Evolutionary conservation across 148 eudicot species (phyloP).

Genomic region (Chenopodium formosanum): DNA sequence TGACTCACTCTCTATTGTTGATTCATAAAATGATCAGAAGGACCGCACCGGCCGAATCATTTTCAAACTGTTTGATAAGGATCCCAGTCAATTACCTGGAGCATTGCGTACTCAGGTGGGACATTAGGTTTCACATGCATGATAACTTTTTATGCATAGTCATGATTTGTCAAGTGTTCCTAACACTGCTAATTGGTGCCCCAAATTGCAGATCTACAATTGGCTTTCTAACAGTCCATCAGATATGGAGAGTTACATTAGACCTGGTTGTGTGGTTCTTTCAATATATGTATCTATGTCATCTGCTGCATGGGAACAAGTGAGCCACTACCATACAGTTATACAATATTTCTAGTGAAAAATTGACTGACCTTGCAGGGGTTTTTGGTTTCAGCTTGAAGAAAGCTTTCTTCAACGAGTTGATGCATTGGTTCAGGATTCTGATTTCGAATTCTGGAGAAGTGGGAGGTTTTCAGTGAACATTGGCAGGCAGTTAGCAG

Average conservation of each 20-base stretch:
- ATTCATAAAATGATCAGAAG: slow-evolving; percentile 39
- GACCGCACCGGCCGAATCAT: slow-evolving; percentile 76
- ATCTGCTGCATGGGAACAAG: slow-evolving; percentile 64
- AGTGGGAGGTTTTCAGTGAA: slow-evolving; percentile 65
- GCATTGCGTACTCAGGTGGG: slow-evolving; percentile 72
- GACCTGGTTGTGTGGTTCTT: slow-evolving; percentile 88
- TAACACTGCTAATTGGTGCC: slow-evolving; percentile 17
- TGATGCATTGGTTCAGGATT: slow-evolving; percentile 43
- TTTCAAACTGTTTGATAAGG: slow-evolving; percentile 85
- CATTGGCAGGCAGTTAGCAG: slow-evolving; percentile 50
- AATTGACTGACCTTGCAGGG: slow-evolving; percentile 19
- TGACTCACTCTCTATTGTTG: slow-evolving; percentile 31
- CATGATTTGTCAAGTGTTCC: slow-evolving; percentile 7
- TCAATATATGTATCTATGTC: slow-evolving; percentile 71
- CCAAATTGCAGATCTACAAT: slow-evolving; percentile 48
- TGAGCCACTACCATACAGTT: slow-evolving; percentile 33
- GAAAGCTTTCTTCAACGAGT: slow-evolving; percentile 46
- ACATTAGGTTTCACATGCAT: neutral
- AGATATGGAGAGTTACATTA: slow-evolving; percentile 89
- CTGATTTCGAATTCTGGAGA: slow-evolving; percentile 64
- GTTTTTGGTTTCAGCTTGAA: slow-evolving; percentile 56
- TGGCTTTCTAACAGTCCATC: slow-evolving; percentile 89
- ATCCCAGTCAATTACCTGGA: slow-evolving; percentile 83
- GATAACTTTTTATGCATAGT: neutral
- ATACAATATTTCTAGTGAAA: slow-evolving; percentile 1